Base-by-base conservation (phyloP, 257 asterid genomes). In the Nicotiana otophora region DNA sequence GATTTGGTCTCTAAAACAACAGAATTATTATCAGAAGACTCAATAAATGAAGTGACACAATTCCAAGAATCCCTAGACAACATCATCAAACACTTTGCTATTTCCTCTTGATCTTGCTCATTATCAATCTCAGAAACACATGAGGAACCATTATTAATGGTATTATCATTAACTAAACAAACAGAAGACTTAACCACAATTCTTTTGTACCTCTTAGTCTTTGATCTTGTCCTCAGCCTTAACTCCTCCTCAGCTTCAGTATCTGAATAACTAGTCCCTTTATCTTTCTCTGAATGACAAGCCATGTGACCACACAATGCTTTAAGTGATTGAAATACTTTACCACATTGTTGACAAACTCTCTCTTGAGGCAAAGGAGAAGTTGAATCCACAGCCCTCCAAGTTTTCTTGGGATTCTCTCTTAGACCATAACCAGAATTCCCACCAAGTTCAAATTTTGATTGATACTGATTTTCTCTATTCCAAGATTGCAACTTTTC, bases 251-350 rank as follows among this genome's bases (percentile, higher is more conserved):
- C 95, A 11, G 78, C 84, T 19, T 95, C 97, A 16, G 96, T 82
- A 62, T 93, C 97, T 1, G 97, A 93, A 62, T 92, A 64, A 17
- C 84, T 87, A 4, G n/a, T 31, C 48, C 66, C 79, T 83, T 82
- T 92, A 39, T 92, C 98, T 85, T 80, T 93, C 1, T 92, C 97
- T 4, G 99, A 96, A 84, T 96, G 99, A 76, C 93, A 89, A 84
- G 99, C 99, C 99, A 96, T 96, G 83, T 96, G 99, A 3, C 99
- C 98, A 84, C 98, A 96, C 86, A 96, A 83, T 16, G 99, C 99
- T 78, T 96, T 96, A 89, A 90, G 19, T 0, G 99, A 94, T 60
- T 91, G 97, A 90, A 96, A 96, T 70, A 91, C 97, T 86, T 96
- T 96, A 20, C 99, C 99, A 85, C 99, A 96, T 92, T 92, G 97